Percentiles rank a stretch among this genome's conserved stretches.
Evolutionary conservation across 371 early-diverging fungal species (phyloP).

Genomic region (Umbelopsis sp.): DNA sequence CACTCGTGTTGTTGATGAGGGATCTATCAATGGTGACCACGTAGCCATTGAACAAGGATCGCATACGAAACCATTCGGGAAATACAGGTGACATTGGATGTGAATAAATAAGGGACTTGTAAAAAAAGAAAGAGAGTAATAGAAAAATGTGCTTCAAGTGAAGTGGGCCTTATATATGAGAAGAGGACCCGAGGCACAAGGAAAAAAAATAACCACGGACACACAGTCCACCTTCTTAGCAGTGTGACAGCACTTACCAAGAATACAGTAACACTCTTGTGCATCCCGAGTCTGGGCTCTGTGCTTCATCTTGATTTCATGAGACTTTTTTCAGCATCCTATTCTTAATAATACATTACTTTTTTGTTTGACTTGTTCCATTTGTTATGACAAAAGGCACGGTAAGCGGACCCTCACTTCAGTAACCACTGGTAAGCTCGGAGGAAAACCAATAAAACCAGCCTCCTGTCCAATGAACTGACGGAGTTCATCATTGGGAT

Average conservation of each 20-base stretch:
- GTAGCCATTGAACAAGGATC: slow-evolving; percentile 36
- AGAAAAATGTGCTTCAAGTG: neutral
- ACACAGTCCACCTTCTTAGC: neutral
- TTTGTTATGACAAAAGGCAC: no score
- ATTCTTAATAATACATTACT: neutral
- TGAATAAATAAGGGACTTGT: neutral
- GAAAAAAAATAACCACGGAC: slow-evolving; percentile 23
- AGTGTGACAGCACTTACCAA: slow-evolving; percentile 13
- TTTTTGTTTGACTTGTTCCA: no score
- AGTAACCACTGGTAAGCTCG: no score
- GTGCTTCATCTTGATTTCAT: neutral
- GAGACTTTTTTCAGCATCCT: neutral
- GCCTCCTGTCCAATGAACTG: neutral
- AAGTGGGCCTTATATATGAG: slow-evolving; percentile 12
- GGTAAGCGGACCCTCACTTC: no score
- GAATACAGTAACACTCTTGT: neutral
- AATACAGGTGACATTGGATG: slow-evolving; percentile 9
- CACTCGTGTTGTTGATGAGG: slow-evolving; percentile 19
- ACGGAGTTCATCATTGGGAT: neutral
- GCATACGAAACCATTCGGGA: slow-evolving; percentile 47
- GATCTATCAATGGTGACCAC: slow-evolving; percentile 31
- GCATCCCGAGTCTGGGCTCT: slow-evolving; percentile 9
- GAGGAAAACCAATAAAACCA: no score
- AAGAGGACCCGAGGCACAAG: slow-evolving; percentile 19
- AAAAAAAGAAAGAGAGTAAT: neutral